Base-by-base conservation (phyloP, 2,329 filamentous ascomycete genomes). In the Cladosporium sp. region DNA sequence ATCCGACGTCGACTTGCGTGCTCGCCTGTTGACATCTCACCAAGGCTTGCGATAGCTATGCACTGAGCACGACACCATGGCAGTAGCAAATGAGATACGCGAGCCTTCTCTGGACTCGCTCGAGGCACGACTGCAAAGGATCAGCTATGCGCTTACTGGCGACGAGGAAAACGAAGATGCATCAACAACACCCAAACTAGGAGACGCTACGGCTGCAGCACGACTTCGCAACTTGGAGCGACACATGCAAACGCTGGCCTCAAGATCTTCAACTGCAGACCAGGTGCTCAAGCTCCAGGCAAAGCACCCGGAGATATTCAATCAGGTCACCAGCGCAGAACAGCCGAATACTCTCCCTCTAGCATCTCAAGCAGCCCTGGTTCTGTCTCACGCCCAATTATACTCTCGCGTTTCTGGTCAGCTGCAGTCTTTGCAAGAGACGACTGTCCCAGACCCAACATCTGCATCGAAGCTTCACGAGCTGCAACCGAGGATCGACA, bases 401-500 rank as follows among this genome's bases (percentile, higher is more conserved):
- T 78, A 78, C 62, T 74, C 72, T 19, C 70, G 72, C 14, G 73
- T 70, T 1, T 74, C 76, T 8, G 74, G 75, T 1, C 75, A 78
- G 40, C 72, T 80, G 36, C 74, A 75, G 28, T 73, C 76, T 1
- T 71, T 81, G 22, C 69, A 75, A 34, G 75, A 78, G 63, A 72
- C 76, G 52, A 62, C 59, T n/a, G 65, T 80, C 9, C 76, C 78
- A 5, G 72, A 75, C 22, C 70, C 77, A 3, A 70, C 74, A 34
- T 68, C 72, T 28, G 75, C 78, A 66, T 80, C 84, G 3, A 76
- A 77, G 37, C 76, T 91, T 5, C 80, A 85, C 2, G 75, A 79
- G 1, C 75, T 89, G 49, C 72, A 80, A 38, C 84, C 86, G 8
- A 80, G 85, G 47, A 87, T 91, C 75, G 82, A 81, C 64, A 82